Base-by-base conservation (phyloP, 495 filamentous ascomycete species). In the Penicillium macrosclerotiorum region DNA sequence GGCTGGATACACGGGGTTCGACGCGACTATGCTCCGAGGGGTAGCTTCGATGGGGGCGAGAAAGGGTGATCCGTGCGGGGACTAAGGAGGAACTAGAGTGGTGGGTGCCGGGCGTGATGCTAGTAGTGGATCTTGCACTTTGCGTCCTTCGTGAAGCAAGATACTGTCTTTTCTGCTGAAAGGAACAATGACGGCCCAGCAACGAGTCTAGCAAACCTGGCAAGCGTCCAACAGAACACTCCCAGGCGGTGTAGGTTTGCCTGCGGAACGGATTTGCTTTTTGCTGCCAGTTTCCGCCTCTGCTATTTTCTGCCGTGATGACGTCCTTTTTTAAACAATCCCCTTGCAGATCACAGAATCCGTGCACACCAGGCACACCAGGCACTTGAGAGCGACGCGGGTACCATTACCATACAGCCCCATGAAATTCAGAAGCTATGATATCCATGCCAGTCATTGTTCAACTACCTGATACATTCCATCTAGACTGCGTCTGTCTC, bases 11-110 rank as follows among this genome's bases (percentile, higher is more conserved):
- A 17, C 23, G 13, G 16, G 14, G 14, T 17, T 23, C 24, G 38
- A 24, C 13, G 35, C 31, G 41, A 41, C 17, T 17, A 38, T 27
- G 38, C 32, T 42, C 16, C 39, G 58, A 61, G 55, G 55, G 59
- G 58, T 52, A 62, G 57, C 54, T 61, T 54, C 13, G 22, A 42
- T 49, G 38, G 45, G 44, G 56, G 47, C 33, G 24, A 39, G 25
- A 20, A 52, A 35, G 9, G 52, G 45, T 37, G 58, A 52, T 54
- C 52, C 49, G 59, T 62, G 59, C 49, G 49, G 50, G 17, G 37
- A 23, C 42, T 45, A 39, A 41, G 22, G 27, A 34, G 20, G 16
- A 23, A 24, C 30, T 30, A 29, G 14, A 12, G 8, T 30, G 24
- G 12, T 29, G 37, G 36, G 8, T 12, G 11, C 9, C 14, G 24